phyloP scores from a whole-genome alignment of 2,329 filamentous ascomycete genomes.

The Xylariaceae sp. region DNA sequence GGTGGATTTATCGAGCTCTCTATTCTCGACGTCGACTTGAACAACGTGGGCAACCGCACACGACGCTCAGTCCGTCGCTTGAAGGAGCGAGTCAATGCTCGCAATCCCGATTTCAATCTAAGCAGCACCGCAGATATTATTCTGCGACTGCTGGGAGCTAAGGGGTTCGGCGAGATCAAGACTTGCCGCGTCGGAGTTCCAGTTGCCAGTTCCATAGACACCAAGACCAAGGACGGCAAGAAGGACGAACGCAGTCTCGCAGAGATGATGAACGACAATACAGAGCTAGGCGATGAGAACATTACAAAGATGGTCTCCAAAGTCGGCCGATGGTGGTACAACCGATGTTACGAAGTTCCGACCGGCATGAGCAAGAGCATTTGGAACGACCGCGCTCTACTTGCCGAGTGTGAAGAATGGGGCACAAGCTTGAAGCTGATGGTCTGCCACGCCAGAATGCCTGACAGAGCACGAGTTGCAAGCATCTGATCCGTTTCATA shows the following conservation, averaged over 20 bases:
- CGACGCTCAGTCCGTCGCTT: conserved; percentile 66
- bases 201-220: conserved; percentile 54
- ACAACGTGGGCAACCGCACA: conserved; percentile 75
- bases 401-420: conserved; percentile 82
- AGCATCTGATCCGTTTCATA: conserved; percentile 41
- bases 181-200: conserved; percentile 76
- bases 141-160: conserved; percentile 63
- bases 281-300: conserved; percentile 71
- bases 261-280: conserved; percentile 70
- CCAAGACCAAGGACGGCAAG: conserved; percentile 28
- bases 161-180: conserved; percentile 71
- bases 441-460: conserved; percentile 87
- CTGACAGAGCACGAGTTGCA: conserved; percentile 49
- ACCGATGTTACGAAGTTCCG: conserved; percentile 78
- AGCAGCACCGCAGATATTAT: conserved; percentile 59
- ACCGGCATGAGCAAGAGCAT: conserved; percentile 61
- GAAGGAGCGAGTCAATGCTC: conserved; percentile 66
- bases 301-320: conserved; percentile 91
- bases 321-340: conserved; percentile 96
- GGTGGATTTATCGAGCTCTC: conserved; percentile 78
- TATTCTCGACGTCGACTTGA: conserved; percentile 74
- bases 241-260: conserved; percentile 58
- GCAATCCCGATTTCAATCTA: conserved; percentile 59
- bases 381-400: conserved; percentile 72
- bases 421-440: conserved; percentile 86